Base-by-base conservation (phyloP, 306 rosid genomes). In the Glycyrrhiza uralensis region DNA sequence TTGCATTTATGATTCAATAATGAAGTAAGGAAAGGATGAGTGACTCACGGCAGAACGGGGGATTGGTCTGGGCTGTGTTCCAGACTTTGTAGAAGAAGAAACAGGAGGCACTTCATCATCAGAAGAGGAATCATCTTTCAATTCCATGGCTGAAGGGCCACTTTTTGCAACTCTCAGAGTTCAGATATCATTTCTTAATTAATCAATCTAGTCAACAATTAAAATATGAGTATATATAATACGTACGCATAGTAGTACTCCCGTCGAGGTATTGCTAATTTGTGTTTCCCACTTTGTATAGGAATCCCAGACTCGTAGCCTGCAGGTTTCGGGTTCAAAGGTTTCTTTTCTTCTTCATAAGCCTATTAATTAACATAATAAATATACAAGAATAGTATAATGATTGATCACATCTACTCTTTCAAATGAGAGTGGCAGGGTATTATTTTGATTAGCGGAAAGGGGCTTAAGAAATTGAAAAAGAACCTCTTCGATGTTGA, bases 211-310 rank as follows among this genome's bases (percentile, higher is more conserved):
- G n/a, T n/a, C n/a, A n/a, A n/a, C n/a, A n/a, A n/a, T n/a, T n/a
- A n/a, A n/a, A n/a, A n/a, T n/a, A n/a, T n/a, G n/a, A n/a, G n/a
- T n/a, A n/a, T n/a, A n/a, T n/a, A n/a, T n/a, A 50, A 8, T 81
- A 85, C 86, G 0, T 78, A 88, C 92, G 85, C 92, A 56, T 74
- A 89, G 73, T 85, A 89, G 78, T 83, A 87, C 57, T 94, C 96
- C 6, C 79, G 85, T 69, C 80, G 78, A 36, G 92, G 82, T 10
- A 87, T 65, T 58, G 77, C 28, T 76, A n/a, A n/a, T n/a, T 72
- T 86, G 61, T 74, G 35, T 9, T 77, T 78, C 46, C 77, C 74
- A 45, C 59, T 80, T 15, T 88, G 90, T 22, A 89, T 88, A 30
- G 93, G 80, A 76, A 86, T 77, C 47, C 82, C 84, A 1, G 83